Evolutionary conservation across 2,329 filamentous ascomycete genomes (phyloP), one percentile per base, ranked within the genome.

Genomic region (Xylaria sp.): DNA sequence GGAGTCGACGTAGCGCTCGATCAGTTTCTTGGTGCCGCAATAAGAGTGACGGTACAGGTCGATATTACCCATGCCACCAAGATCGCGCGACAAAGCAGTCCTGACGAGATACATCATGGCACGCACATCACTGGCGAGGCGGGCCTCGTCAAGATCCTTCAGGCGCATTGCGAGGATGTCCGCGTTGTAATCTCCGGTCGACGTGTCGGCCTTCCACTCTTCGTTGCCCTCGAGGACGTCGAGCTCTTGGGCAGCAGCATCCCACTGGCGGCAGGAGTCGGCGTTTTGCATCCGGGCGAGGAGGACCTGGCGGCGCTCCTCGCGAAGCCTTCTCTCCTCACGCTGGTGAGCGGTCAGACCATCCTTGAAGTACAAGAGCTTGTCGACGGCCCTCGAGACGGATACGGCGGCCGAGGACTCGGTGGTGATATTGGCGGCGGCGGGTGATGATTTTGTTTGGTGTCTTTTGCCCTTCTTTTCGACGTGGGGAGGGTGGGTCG

Each of bases 1-100:
- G 1, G 93, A 93, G 59, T 92, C 88, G 69, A 97, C 94, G 75
- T 98, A 98, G 40, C 88, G 86, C 80, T 98, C 94, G 70, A 97
- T 95, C 71, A 97, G 81, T 68, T 87, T 85, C 81, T 98, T 98
- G 9, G 94, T 97, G 5, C 94, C 95, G 16, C 93, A 87, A 76
- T 96, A 91, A 0, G 92, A 92, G 78, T 96, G 92, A 64, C 90
- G 90, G 81, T 98, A 98, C 1, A 98, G 85, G 61, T 90, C 87
- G 50, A 91, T 86, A 75, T 94, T 92, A 69, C 92, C 93, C 91
- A 98, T 97, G 60, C 92, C 92, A 8, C 93, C 94, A 10, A 97
- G 83, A 74, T 94, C 91, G 53, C 94, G 90, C 47, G 91, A 93
- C 58, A 98, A 81, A 1, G 92, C 86, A 0, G 93, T 97, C 32